A percentile compares a stretch with the other conserved stretches of the same genome.
Evolutionary conservation across 768 basidiomycete genomes (phyloP).

Genomic region (Leccinum uliginosum): DNA sequence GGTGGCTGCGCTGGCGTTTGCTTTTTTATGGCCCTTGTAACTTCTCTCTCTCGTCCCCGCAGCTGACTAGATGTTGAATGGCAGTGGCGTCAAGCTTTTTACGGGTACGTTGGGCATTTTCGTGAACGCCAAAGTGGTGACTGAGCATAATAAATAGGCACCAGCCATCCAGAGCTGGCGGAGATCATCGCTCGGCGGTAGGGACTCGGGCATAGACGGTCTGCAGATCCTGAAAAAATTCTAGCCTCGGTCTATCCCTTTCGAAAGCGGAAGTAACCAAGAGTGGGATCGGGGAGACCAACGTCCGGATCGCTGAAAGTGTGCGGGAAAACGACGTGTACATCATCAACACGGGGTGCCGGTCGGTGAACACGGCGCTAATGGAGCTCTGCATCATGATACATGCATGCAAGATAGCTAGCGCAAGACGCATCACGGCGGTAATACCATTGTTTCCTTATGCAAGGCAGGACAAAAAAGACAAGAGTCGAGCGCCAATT

Average conservation of each 20-base stretch:
- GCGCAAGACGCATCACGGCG: slow-evolving; percentile 96
- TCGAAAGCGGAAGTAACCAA: slow-evolving; percentile 84
- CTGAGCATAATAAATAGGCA: slow-evolving; percentile 49
- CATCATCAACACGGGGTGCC: slow-evolving; percentile 92
- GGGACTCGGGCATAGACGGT: slow-evolving; percentile 8
- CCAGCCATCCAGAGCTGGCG: slow-evolving; percentile 93
- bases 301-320: slow-evolving; percentile 88
- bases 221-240: slow-evolving; percentile 23
- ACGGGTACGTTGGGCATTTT: slow-evolving; percentile 39
- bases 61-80: slow-evolving; percentile 44
- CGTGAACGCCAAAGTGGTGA: background rate
- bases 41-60: slow-evolving; percentile 10
- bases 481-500: slow-evolving; percentile 97
- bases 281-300: slow-evolving; percentile 88
- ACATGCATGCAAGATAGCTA: slow-evolving; percentile 99
- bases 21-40: slow-evolving; percentile 12
- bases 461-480: slow-evolving; percentile 97
- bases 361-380: slow-evolving; percentile 84
- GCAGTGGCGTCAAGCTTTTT: slow-evolving; percentile 56
- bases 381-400: slow-evolving; percentile 99
- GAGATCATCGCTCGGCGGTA: slow-evolving; percentile 92
- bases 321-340: slow-evolving; percentile 99
- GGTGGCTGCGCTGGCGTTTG: slow-evolving; percentile 12
- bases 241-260: slow-evolving; percentile 84
- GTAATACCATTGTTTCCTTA: slow-evolving; percentile 97